These are phyloP conservation scores for Phytophthora niederhauseri DNA, from an alignment of 352 stramenopile species.

Conservation along the genomic window DNA sequence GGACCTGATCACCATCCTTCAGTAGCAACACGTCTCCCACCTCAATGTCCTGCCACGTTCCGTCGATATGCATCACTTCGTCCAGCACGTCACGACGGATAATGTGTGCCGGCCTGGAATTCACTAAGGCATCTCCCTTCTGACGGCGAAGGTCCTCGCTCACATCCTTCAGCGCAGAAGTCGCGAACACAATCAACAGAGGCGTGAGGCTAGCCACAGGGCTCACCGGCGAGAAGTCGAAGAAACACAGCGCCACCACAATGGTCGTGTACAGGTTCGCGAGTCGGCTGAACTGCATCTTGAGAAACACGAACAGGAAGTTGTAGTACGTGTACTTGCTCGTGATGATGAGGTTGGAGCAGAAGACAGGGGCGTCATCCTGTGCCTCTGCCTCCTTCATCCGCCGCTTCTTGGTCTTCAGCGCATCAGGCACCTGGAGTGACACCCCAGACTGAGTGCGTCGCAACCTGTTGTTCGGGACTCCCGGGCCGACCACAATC, in stretches of 20 bases:
- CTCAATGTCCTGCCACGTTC: slow-evolving; percentile 84
- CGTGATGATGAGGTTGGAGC: slow-evolving; percentile 81
- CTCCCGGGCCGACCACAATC: slow-evolving; percentile 45
- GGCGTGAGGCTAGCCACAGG: slow-evolving; percentile 85
- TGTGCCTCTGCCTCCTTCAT: slow-evolving; percentile 30
- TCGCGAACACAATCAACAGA: slow-evolving; percentile 89
- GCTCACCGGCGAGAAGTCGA: slow-evolving; percentile 86
- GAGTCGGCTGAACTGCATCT: slow-evolving; percentile 91
- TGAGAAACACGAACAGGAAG: slow-evolving; percentile 90
- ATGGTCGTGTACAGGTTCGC: slow-evolving; percentile 92
- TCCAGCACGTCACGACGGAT: slow-evolving; percentile 62
- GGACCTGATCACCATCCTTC: slow-evolving; percentile 83
- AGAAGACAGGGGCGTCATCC: slow-evolving; percentile 50
- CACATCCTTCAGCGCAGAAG: slow-evolving; percentile 88
- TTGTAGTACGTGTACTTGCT: slow-evolving; percentile 94
- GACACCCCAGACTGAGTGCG: slow-evolving; percentile 33
- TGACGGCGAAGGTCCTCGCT: slow-evolving; percentile 81
- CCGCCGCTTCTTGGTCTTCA: slow-evolving; percentile 41
- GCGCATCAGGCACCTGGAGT: slow-evolving; percentile 16
- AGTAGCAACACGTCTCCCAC: slow-evolving; percentile 86
- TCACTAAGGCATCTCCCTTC: slow-evolving; percentile 80
- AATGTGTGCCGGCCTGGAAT: slow-evolving; percentile 79
- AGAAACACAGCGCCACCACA: slow-evolving; percentile 90
- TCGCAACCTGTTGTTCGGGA: slow-evolving; percentile 28
- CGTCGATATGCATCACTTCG: slow-evolving; percentile 70